These are phyloP conservation scores for Theobroma cacao DNA, from an alignment of 345 rosid genomes.

Conservation along the genomic window DNA sequence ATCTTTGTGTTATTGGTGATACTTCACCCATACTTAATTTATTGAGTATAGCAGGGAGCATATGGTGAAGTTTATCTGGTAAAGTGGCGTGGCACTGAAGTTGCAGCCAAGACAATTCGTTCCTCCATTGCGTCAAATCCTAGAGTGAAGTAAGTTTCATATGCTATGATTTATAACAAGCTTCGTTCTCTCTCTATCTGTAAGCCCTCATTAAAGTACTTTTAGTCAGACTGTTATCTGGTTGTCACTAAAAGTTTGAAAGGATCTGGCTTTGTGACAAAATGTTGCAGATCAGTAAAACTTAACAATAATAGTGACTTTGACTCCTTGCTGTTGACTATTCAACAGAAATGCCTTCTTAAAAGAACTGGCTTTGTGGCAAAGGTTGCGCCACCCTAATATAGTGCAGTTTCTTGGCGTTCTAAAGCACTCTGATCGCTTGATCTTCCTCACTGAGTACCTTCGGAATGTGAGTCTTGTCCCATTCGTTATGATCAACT, in stretches of 20 bases:
- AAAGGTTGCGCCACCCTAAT: constrained; percentile 64
- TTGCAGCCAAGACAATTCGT: constrained; percentile 67
- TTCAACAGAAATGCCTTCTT: constrained; percentile 40
- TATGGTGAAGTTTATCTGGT: constrained; percentile 63
- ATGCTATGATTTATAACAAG: not conserved
- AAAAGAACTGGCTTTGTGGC: constrained; percentile 64
- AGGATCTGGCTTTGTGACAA: not conserved
- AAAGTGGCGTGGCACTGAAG: constrained; percentile 67
- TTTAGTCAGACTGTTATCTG: not conserved
- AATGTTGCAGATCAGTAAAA: not conserved
- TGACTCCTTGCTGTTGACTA: not conserved
- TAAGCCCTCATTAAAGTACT: not conserved
- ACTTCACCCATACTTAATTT: constrained; percentile 6
- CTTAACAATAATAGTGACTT: constrained; percentile 1
- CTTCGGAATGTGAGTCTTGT: constrained; percentile 51
- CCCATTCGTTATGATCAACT: not conserved
- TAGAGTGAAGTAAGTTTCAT: constrained; percentile 49
- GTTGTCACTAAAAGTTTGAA: not conserved
- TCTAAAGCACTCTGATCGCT: constrained; percentile 49
- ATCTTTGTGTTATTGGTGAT: not conserved
- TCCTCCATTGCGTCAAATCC: constrained; percentile 64
- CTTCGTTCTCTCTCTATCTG: not conserved
- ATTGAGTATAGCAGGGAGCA: constrained; percentile 39
- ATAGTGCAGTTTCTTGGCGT: constrained; percentile 75
- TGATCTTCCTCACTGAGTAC: constrained; percentile 62